Base-by-base conservation (phyloP, 78 protist species). In the Creolimax fragrantissima region DNA sequence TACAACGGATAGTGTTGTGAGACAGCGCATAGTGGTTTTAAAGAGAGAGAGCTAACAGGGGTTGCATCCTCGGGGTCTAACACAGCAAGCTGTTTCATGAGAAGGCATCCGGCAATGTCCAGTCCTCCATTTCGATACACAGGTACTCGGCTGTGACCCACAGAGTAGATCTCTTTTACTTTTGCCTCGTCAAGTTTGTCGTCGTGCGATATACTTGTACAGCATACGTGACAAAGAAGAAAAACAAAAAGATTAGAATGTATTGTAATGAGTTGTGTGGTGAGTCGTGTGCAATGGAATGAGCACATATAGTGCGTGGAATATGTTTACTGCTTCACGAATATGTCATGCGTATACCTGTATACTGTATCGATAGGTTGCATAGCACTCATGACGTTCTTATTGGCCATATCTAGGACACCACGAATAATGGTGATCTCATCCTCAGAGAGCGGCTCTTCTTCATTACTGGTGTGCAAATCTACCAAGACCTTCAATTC, bases 61-160 rank as follows among this genome's bases (percentile, higher is more conserved):
- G 35, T 85, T 36, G 35, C 17, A 42, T 85, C 92, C 32, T 95
- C 95, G 17, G 98, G 98, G 67, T 96, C 95, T 43, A 96, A 6
- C 5, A 97, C n/a, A 5, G 81, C 42, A 41, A 91, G 89, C 2
- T 85, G n/a, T 2, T 91, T 91, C 39, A 91, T 43, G 36, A 91
- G 37, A 4, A 91, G 6, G 35, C 35, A 35, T 5, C 93, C 93
- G 5, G 81, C 41, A 58, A 91, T 91, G 89, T 91, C 81, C 66
- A 36, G 5, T 4, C 39, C 58, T 2, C 32, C 3, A n/a, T 41
- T 44, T 35, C 89, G 17, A 85, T 85, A 91, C 35, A 91, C 93
- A 37, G 93, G 93, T 4, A 91, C 4, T 4, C 93, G 93, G 5
- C 45, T 35, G 83, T 85, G 83, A n/a, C 90, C 93, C 41, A n/a